phyloP scores from a whole-genome alignment of 179 eudicot species.

The Amaranthus tricolor region DNA sequence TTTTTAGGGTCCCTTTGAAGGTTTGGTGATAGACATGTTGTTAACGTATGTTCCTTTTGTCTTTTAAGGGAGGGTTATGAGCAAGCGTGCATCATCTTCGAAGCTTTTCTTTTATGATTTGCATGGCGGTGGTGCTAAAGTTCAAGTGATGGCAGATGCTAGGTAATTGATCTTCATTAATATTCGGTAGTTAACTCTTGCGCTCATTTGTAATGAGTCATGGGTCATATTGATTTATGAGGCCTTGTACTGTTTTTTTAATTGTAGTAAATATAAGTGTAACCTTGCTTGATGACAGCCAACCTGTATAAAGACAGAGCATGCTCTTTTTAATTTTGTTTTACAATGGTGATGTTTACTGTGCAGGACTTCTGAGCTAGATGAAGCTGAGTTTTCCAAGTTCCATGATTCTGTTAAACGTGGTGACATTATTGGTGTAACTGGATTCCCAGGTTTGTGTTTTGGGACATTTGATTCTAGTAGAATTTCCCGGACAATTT shows the following conservation, averaged over 20 bases:
- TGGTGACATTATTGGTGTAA: slow-evolving; percentile 91
- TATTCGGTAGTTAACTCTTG: not conserved
- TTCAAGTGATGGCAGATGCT: slow-evolving; percentile 94
- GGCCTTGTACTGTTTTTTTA: no score
- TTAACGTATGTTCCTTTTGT: not conserved
- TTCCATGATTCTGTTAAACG: slow-evolving; percentile 82
- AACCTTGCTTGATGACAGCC: not conserved
- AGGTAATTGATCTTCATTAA: slow-evolving; percentile 43
- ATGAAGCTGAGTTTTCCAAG: slow-evolving; percentile 67
- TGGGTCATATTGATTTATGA: not conserved
- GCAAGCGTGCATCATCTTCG: slow-evolving; percentile 80
- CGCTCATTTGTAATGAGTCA: not conserved
- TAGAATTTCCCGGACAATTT: not conserved
- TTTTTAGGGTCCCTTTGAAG: not conserved
- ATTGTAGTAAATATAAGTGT: not conserved
- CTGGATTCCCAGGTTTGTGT: slow-evolving; percentile 82
- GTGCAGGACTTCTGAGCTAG: slow-evolving; percentile 66
- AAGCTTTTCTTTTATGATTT: slow-evolving; percentile 87
- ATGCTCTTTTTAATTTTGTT: not conserved
- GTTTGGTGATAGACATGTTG: not conserved
- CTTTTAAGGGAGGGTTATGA: slow-evolving; percentile 78
- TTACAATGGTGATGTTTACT: not conserved
- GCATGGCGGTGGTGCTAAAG: slow-evolving; percentile 66
- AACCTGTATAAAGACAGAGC: no score
- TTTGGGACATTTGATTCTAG: not conserved